Base-by-base conservation (phyloP, 2,329 filamentous ascomycete genomes). In the Boeremia lycopersici region DNA sequence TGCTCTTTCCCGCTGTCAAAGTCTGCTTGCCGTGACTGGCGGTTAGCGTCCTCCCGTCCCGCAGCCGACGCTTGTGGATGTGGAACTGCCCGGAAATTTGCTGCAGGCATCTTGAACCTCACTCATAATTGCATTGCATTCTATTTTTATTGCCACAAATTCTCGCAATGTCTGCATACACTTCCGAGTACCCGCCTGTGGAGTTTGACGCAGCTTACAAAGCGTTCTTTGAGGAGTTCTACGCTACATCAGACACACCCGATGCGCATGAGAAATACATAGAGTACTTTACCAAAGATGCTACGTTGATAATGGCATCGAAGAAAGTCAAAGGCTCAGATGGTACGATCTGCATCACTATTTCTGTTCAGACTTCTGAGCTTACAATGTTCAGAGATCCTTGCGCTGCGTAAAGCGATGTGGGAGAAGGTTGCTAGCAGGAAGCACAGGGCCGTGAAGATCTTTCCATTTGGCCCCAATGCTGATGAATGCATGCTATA, bases 401-500 rank as follows among this genome's bases (percentile, higher is more conserved):
- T 84, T 5, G 69, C 74, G 10, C 68, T 83, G 29, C 76, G 82
- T n/a, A 77, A 81, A 62, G 72, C 70, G 5, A 78, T 84, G 74
- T 85, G 83, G 83, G 77, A 80, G 31, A 79, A 79, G 41, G 78
- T 86, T 3, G 67, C 75, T 1, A 75, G 74, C 38, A 73, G 82
- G 23, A 70, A 73, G 26, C 82, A 84, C 63, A 71, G 69, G 4
- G 76, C 79, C 0, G 47, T 70, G 0, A 79, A 81, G 70, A 76
- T 84, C 31, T 84, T 81, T 62, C 76, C 81, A 0, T 83, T 82
- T 64, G 79, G 80, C 7, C 53, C 71, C 2, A 70, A 73, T 34
- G 68, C 76, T 1, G 69, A 80, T 28, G 80, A 84, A 59, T 76
- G 82, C 15, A 84, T 85, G 82, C 61, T 84, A 4, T 78, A 79